Conservation (phyloP, 2,329 filamentous ascomycete species). For the Elsinoe arachidis region DNA sequence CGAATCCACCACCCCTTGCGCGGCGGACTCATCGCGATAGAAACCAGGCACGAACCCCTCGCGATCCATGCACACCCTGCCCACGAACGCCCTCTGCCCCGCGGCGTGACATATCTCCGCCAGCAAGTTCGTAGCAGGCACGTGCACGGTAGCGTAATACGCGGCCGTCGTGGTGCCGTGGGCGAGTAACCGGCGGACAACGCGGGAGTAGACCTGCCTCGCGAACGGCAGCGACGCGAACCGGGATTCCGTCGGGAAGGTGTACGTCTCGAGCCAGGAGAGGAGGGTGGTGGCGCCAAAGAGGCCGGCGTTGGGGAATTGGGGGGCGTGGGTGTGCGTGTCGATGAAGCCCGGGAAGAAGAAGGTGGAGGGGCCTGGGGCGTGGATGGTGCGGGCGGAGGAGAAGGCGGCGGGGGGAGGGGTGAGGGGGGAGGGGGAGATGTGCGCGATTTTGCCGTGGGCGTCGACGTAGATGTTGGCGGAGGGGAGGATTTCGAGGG, state of each 20-base stretch:
- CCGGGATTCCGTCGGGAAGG: slow-evolving; percentile 82
- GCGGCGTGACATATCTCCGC: slow-evolving; percentile 68
- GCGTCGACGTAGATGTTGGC: slow-evolving; percentile 45
- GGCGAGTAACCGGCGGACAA: slow-evolving; percentile 70
- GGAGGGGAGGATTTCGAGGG: slow-evolving; percentile 41
- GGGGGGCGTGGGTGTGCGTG: slow-evolving; percentile 88
- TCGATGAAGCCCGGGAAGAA: slow-evolving; percentile 85
- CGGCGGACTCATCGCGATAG: slow-evolving; percentile 66
- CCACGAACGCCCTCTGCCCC: slow-evolving; percentile 85
- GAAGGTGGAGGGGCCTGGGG: slow-evolving; percentile 49
- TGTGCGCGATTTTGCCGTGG: slow-evolving; percentile 39
- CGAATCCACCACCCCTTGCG: slow-evolving; percentile 47
- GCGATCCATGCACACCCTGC: slow-evolving; percentile 90
- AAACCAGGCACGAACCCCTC: slow-evolving; percentile 54
- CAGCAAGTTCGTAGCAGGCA: slow-evolving; percentile 81
- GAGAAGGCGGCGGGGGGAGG: slow-evolving; percentile 31
- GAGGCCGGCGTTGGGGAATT: slow-evolving; percentile 89
- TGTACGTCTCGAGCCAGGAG: slow-evolving; percentile 90
- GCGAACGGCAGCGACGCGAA: slow-evolving; percentile 57
- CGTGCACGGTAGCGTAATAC: slow-evolving; percentile 90
- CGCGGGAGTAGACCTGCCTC: slow-evolving; percentile 63
- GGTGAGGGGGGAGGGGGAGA: slow-evolving; percentile 15
- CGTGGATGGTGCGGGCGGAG: slow-evolving; percentile 31
- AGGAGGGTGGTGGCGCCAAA: slow-evolving; percentile 90
- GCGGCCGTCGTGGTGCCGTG: slow-evolving; percentile 88